Evolutionary conservation across 306 rosid species (phyloP).

Genomic region (barrel medic (Medicago truncatula)): DNA sequence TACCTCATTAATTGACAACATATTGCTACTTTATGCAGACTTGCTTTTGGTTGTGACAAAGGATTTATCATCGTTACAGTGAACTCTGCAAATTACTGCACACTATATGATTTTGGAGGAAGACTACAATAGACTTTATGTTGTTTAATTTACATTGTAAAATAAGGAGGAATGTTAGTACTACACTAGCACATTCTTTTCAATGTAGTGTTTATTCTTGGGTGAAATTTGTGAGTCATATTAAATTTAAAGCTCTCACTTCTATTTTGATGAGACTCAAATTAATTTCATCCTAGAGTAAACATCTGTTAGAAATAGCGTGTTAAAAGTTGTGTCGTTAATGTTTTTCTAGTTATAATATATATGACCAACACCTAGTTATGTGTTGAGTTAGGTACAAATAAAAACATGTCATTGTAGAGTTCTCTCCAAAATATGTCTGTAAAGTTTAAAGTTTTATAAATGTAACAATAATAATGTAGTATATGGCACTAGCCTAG

Average conservation of each 20-base stretch:
- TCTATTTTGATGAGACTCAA: neutral
- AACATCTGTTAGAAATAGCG: neutral
- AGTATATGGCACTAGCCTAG: no score
- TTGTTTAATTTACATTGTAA: neutral
- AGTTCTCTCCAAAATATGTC: neutral
- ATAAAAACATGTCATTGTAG: neutral
- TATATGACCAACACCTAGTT: neutral
- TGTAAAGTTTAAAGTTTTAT: no score
- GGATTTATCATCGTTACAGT: slow-evolving; percentile 50
- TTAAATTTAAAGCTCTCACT: neutral
- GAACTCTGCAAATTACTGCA: neutral
- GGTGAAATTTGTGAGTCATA: neutral
- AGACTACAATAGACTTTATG: neutral
- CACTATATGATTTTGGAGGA: neutral
- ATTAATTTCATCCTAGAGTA: neutral
- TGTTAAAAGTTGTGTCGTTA: neutral
- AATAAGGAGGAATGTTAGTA: neutral
- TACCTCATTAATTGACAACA: slow-evolving; percentile 4
- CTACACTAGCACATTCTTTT: neutral
- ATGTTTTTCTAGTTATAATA: neutral
- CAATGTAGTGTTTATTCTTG: neutral
- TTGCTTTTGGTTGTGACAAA: slow-evolving; percentile 67
- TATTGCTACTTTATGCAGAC: slow-evolving; percentile 40
- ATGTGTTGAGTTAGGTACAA: neutral
- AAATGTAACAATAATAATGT: no score